A percentile compares a stretch with the other conserved stretches of the same genome.
Conservation (phyloP, 352 stramenopile genomes). For the Globisporangium nagaii region DNA sequence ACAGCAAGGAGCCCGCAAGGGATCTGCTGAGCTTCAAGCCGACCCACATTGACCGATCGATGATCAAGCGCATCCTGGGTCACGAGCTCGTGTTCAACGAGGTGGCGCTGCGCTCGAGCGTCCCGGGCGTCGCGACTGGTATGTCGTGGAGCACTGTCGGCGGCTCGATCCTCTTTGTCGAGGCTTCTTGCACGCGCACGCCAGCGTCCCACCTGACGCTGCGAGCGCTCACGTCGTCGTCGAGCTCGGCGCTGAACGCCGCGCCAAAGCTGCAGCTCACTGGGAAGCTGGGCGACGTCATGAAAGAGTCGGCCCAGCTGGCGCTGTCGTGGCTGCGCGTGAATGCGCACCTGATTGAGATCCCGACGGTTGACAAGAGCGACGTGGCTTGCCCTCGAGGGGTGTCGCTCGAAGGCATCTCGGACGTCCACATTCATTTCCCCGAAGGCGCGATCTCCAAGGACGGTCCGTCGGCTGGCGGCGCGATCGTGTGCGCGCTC, state of each 20-base stretch:
- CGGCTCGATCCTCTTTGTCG: conserved; percentile 82
- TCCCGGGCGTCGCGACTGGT: conserved; percentile 68
- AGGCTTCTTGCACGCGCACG: conserved; percentile 66
- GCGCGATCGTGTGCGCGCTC: conserved; percentile 83
- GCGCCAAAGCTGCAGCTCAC: conserved; percentile 54
- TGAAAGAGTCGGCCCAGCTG: conserved; percentile 87
- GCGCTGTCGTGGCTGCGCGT: conserved; percentile 78
- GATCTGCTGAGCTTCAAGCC: conserved; percentile 25
- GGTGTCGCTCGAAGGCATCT: conserved; percentile 48
- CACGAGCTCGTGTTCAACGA: conserved; percentile 72
- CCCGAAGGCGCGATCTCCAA: conserved; percentile 87
- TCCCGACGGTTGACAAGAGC: conserved; percentile 20
- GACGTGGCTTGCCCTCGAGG: conserved; percentile 10
- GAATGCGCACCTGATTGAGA: conserved; percentile 50
- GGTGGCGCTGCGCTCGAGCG: conserved; percentile 57
- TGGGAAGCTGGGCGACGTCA: conserved; percentile 79
- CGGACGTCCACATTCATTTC: conserved; percentile 86
- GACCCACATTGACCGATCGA: conserved; percentile 39
- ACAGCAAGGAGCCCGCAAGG: conserved; percentile 3
- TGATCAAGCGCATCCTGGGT: conserved; percentile 58
- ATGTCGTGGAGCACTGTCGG: conserved; percentile 82
- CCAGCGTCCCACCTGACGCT: conserved; percentile 16
- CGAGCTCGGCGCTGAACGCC: conserved; percentile 12
- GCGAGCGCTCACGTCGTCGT: conserved; percentile 19
- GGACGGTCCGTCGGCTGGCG: conserved; percentile 83